Evolutionary conservation across 2,329 filamentous ascomycete species (phyloP).

Genomic region (Aphanocladium album): DNA sequence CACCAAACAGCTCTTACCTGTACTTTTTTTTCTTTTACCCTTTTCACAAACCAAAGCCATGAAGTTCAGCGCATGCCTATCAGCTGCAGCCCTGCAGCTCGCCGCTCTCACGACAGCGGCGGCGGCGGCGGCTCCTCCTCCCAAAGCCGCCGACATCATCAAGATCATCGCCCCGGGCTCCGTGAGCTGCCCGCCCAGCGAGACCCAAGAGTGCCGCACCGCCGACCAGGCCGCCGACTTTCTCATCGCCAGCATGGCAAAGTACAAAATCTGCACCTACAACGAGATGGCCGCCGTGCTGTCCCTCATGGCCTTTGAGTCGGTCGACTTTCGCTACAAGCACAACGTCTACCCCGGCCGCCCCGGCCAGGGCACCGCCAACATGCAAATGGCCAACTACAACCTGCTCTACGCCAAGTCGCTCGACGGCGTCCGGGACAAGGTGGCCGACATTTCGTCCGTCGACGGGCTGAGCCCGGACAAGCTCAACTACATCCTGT

Average conservation of each 20-base stretch:
- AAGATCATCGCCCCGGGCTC: slow-evolving; percentile 53
- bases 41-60: not conserved
- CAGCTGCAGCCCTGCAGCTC: not conserved
- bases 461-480: slow-evolving; percentile 25
- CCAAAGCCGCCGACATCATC: slow-evolving; percentile 36
- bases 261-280: slow-evolving; percentile 49
- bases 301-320: slow-evolving; percentile 67
- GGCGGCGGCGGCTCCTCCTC: not conserved
- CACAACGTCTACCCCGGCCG: slow-evolving; percentile 53
- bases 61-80: not conserved
- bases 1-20: too few relatives aligned
- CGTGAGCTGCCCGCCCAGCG: slow-evolving; percentile 42
- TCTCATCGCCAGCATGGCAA: slow-evolving; percentile 51
- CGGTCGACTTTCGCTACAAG: slow-evolving; percentile 64
- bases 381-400: slow-evolving; percentile 45
- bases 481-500: slow-evolving; percentile 37
- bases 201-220: slow-evolving; percentile 58
- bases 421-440: slow-evolving; percentile 32
- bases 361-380: slow-evolving; percentile 65
- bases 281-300: slow-evolving; percentile 66
- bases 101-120: not conserved
- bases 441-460: slow-evolving; percentile 26
- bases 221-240: slow-evolving; percentile 55
- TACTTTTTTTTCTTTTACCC: not conserved
- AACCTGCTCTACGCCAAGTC: slow-evolving; percentile 45